Evolutionary conservation across 306 rosid species (phyloP), one percentile per base, ranked within the genome.

Genomic region (Cicer chorassanicum): DNA sequence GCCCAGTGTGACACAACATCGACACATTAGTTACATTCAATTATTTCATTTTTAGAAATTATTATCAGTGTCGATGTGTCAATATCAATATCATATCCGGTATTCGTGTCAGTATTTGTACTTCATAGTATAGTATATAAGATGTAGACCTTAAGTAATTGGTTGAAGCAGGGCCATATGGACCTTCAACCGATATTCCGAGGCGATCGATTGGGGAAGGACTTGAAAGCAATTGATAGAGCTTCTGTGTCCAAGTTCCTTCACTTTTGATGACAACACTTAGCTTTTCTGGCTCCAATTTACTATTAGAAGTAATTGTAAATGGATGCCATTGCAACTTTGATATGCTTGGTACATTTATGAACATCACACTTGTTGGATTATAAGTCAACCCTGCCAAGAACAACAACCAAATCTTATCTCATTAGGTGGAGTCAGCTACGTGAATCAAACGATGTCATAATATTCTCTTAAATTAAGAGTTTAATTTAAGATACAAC

Each of bases 311-410:
- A 84, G 88, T 86, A 9, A 91, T 12, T 0, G 96, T 89, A 73
- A 89, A 93, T 15, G 98, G 98, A 82, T 93, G 97, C 97, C 97
- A 93, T 48, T 93, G 98, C n/a, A 93, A 66, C 78, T 88, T 88
- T 51, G 98, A 89, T 74, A 91, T 82, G 65, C 81, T 83, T 8
- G 97, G 98, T 40, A 88, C 72, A 61, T 91, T 93, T 48, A 93
- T 77, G 76, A 91, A 91, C 84, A 88, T 75, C 4, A 82, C 67
- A 86, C 97, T 91, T 8, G 91, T 88, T 6, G 97, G 91, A 54
- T 75, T 85, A 34, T 87, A 93, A 34, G 80, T 87, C 85, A 93
- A 82, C 6, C 82, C 98, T 93, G 74, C 40, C 14, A 66, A 43
- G 63, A 44, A 13, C 0, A 59, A n/a, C 2, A 13, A 14, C 7